Evolutionary conservation across 148 eudicot species (phyloP), one percentile per base, ranked within the genome.

Genomic region (Dianthus caryophyllus): DNA sequence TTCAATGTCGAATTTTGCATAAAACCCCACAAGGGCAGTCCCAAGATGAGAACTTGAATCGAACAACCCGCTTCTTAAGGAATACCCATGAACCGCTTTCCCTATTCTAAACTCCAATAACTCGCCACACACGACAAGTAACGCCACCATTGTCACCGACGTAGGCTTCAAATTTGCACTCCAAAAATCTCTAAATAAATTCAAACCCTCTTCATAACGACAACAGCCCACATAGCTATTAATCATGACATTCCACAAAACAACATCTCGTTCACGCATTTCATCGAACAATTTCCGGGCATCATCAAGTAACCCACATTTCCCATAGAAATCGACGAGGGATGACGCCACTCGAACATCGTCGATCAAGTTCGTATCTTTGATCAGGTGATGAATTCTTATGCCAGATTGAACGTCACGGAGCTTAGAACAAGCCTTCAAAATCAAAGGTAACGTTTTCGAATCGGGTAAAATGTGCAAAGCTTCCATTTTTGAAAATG

Each of bases 171-270:
- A 70, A 5, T 63, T 58, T 52, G 73, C 76, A 36, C 39, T 25
- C 73, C 74, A 71, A 76, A 86, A 84, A 68, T 67, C 62, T 38
- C 50, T 48, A 72, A 76, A 76, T 69, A 81, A 67, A 13, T 21
- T 2, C 33, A 84, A 2, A 6, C 83, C 84, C 24, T 77, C 84
- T 66, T 68, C 66, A 68, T 58, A 77, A 30, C 64, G 71, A 60
- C 58, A 61, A 63, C 79, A 82, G 3, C 78, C 71, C 13, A 83
- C 84, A 61, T 44, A 80, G 64, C 91, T 79, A 48, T 76, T 76
- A 39, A 86, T 81, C 87, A 85, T 81, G 22, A 80, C 73, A 67
- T 85, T 85, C 87, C 87, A 85, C 9, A 80, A 76, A 52, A 85
- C 85, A 33, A 83, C 76, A 73, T 85, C 85, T 73, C 76, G 83